Percentiles rank a stretch among this genome's conserved stretches.
Conservation (phyloP, 2,329 filamentous ascomycete species). For the Claviceps citrina region DNA sequence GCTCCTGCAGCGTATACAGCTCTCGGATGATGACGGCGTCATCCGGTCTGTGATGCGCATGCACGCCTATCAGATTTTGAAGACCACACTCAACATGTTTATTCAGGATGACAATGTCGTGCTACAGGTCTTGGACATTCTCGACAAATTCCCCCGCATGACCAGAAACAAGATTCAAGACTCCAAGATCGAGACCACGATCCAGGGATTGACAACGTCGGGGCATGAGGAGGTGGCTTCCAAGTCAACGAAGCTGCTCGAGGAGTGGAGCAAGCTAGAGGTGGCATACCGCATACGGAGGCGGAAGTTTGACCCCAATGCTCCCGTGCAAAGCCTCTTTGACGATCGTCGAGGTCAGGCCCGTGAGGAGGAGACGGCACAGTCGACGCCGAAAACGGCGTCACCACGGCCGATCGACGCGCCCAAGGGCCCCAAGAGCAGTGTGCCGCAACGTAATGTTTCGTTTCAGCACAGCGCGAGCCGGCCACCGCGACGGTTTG, state of each 20-base stretch:
- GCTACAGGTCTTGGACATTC: conserved; percentile 74
- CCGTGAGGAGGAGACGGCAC: conserved; percentile 25
- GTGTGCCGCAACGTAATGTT: conserved; percentile 35
- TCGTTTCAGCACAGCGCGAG: conserved; percentile 34
- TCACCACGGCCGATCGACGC: conserved; percentile 34
- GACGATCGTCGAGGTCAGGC: conserved; percentile 43
- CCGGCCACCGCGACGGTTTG: conserved; percentile 36
- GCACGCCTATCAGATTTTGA: conserved; percentile 93
- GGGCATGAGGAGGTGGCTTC: conserved; percentile 61
- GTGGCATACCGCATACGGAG: conserved; percentile 85
- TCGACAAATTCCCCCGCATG: conserved; percentile 75
- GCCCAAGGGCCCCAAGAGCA: conserved; percentile 46
- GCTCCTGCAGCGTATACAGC: conserved; percentile 74
- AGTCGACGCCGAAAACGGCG: conserved; percentile 24
- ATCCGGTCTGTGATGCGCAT: conserved; percentile 82
- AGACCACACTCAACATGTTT: conserved; percentile 71
- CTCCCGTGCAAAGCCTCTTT: conserved; percentile 38
- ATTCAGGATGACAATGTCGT: conserved; percentile 81
- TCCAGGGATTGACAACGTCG: conserved; percentile 51
- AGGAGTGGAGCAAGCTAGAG: conserved; percentile 79
- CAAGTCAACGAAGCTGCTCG: conserved; percentile 55
- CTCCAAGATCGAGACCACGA: conserved; percentile 78
- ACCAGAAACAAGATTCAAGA: conserved; percentile 96
- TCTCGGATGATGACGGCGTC: conserved; percentile 72
- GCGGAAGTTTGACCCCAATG: conserved; percentile 66